phyloP scores from a whole-genome alignment of 139 green algal genomes.

The Chlorella sp. region DNA sequence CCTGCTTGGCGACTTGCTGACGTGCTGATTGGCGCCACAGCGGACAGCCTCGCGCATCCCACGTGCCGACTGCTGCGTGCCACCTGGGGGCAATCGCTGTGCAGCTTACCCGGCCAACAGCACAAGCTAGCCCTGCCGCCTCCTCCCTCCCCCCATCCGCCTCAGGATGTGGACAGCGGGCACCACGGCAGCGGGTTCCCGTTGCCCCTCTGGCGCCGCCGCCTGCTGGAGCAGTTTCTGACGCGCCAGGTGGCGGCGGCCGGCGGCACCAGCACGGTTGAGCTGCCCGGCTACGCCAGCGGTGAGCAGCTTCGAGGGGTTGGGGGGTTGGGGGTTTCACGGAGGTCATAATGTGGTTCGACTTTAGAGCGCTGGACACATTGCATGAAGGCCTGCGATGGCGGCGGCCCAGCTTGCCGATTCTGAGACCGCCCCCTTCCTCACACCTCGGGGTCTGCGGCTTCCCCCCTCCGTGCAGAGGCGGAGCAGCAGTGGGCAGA shows the following conservation, averaged over 20 bases:
- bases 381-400: too few relatives aligned
- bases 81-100: too few relatives aligned
- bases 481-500: constrained; percentile 51
- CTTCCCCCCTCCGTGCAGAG: constrained; percentile 2
- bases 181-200: constrained; percentile 70
- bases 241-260: neutral
- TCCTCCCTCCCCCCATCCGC: neutral
- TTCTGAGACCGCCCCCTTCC: too few relatives aligned
- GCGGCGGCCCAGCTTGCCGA: too few relatives aligned
- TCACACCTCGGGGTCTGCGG: too few relatives aligned
- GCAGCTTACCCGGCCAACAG: too few relatives aligned
- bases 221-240: constrained; percentile 57
- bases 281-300: constrained; percentile 3
- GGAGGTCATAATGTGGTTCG: too few relatives aligned
- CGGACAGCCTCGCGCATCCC: too few relatives aligned
- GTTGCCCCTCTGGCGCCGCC: constrained; percentile 54
- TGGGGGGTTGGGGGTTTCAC: too few relatives aligned
- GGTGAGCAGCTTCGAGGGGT: neutral
- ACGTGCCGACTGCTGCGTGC: too few relatives aligned
- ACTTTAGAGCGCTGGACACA: too few relatives aligned
- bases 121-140: neutral
- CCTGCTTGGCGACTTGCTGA: neutral
- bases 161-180: constrained; percentile 70
- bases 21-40: too few relatives aligned
- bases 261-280: neutral